Evolutionary conservation across 106 monocot species (phyloP).

Genomic region (Amphibolis antarctica): DNA sequence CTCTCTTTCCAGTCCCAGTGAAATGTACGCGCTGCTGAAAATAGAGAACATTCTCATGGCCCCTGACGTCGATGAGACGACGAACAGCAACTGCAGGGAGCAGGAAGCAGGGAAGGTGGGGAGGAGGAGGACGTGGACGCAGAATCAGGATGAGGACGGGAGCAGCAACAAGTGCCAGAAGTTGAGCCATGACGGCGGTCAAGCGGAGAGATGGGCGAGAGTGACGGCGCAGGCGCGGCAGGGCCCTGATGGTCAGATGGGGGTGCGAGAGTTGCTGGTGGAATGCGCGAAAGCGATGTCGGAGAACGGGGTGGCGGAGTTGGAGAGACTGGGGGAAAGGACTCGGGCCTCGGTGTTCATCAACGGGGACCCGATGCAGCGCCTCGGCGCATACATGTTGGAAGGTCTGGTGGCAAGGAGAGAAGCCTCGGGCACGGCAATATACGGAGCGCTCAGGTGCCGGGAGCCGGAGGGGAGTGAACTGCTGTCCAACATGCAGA

Average conservation of each 20-base stretch:
- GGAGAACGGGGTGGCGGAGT: constrained; percentile 35
- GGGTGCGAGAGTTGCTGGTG: constrained; percentile 42
- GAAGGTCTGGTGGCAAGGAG: constrained; percentile 74
- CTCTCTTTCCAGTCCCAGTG: constrained; percentile 9
- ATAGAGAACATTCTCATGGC: constrained; percentile 72
- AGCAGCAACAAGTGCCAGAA: constrained; percentile 6
- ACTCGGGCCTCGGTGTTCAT: constrained; percentile 29
- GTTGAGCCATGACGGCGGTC: background rate
- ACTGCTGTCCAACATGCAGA: constrained; percentile 54
- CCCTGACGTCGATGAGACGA: constrained; percentile 37
- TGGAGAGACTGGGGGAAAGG: constrained; percentile 25
- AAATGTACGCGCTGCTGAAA: constrained; percentile 47
- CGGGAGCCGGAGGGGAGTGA: constrained; percentile 54
- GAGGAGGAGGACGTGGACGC: background rate
- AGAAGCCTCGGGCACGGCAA: constrained; percentile 48
- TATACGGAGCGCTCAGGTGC: constrained; percentile 52
- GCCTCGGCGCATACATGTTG: constrained; percentile 67
- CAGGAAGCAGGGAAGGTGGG: background rate
- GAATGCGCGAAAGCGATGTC: constrained; percentile 54
- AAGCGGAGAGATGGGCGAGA: background rate
- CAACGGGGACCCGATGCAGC: constrained; percentile 60
- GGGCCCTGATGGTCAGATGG: background rate
- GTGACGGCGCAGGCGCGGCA: constrained; percentile 13
- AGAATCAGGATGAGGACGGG: constrained; percentile 17
- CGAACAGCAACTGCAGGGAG: constrained; percentile 16